These are phyloP conservation scores for Ichthyophthirius multifiliis DNA, from an alignment of 169 alveolate genomes.

Conservation along the genomic window DNA sequence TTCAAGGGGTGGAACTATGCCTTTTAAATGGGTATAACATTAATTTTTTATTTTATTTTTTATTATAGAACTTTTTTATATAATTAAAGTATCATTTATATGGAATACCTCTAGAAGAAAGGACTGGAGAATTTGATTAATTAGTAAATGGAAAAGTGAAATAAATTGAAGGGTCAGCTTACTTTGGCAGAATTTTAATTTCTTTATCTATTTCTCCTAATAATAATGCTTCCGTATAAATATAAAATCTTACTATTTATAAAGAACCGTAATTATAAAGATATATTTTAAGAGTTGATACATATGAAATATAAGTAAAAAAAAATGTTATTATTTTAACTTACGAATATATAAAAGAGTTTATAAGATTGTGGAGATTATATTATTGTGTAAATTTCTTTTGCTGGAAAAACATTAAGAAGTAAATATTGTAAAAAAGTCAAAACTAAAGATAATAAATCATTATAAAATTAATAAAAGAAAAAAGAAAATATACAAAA, in stretches of 20 bases:
- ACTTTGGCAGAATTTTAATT: constrained; percentile 73
- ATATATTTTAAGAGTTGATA: constrained; percentile 48
- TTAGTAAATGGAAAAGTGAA: not conserved
- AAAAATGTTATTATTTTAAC: not conserved
- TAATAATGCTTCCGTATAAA: constrained; percentile 59
- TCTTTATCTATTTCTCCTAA: constrained; percentile 60
- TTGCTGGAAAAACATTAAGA: not conserved
- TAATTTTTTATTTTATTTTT: not conserved
- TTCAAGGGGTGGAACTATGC: constrained; percentile 76
- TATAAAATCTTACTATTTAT: constrained; percentile 39
- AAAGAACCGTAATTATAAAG: constrained; percentile 61
- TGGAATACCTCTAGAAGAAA: constrained; percentile 65
- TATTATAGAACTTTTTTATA: not conserved
- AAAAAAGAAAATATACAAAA: not conserved
- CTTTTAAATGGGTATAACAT: constrained; percentile 61
- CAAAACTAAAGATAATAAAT: not conserved
- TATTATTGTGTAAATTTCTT: not conserved
- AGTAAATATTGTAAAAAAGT: not conserved
- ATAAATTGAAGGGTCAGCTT: constrained; percentile 58
- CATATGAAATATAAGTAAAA: constrained; percentile 51
- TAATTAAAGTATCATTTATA: constrained; percentile 48
- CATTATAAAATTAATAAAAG: not conserved
- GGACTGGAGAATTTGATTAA: constrained; percentile 27
- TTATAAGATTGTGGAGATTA: not conserved
- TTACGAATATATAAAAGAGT: too few relatives aligned